A percentile compares a stretch with the other conserved stretches of the same genome.
These are phyloP conservation scores for Paecilomyces sp. DNA, from an alignment of 2,329 filamentous ascomycete genomes.

Conservation along the genomic window DNA sequence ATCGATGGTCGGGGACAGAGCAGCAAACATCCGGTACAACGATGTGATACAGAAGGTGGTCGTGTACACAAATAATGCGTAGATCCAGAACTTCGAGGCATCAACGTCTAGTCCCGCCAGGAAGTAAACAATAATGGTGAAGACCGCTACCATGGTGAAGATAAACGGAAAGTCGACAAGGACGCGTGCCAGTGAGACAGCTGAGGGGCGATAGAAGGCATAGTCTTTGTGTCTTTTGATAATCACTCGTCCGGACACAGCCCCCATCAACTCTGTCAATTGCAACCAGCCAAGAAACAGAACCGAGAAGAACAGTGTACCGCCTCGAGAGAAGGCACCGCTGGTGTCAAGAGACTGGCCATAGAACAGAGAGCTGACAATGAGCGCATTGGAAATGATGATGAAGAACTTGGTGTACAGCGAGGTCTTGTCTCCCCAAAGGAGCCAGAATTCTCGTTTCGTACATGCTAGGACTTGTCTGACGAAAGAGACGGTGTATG, in stretches of 20 bases:
- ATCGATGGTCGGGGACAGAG: constrained; percentile 57
- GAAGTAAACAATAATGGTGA: constrained; percentile 60
- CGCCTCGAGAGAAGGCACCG: constrained; percentile 58
- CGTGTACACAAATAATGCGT: constrained; percentile 57
- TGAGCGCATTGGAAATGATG: constrained; percentile 65
- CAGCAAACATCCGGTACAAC: constrained; percentile 60
- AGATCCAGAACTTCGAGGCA: constrained; percentile 60
- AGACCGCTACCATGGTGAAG: constrained; percentile 51
- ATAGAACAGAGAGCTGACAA: constrained; percentile 74
- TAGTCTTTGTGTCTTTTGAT: constrained; percentile 62
- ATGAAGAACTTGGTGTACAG: constrained; percentile 75
- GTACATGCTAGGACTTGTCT: constrained; percentile 58
- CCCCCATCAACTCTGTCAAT: constrained; percentile 70
- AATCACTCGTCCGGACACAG: constrained; percentile 63
- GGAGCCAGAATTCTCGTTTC: constrained; percentile 69
- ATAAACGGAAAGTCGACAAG: constrained; percentile 58
- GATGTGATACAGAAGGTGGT: constrained; percentile 56
- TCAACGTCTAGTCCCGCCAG: constrained; percentile 53
- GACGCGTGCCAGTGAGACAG: constrained; percentile 55
- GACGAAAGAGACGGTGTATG: constrained; percentile 68
- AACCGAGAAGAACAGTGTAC: constrained; percentile 60
- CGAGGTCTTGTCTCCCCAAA: constrained; percentile 66
- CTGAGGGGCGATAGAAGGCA: constrained; percentile 63
- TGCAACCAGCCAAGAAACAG: constrained; percentile 65
- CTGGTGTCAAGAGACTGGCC: constrained; percentile 53